These are phyloP conservation scores for Porcisia hertigi DNA, from an alignment of 208 protist genomes.

Conservation along the genomic window DNA sequence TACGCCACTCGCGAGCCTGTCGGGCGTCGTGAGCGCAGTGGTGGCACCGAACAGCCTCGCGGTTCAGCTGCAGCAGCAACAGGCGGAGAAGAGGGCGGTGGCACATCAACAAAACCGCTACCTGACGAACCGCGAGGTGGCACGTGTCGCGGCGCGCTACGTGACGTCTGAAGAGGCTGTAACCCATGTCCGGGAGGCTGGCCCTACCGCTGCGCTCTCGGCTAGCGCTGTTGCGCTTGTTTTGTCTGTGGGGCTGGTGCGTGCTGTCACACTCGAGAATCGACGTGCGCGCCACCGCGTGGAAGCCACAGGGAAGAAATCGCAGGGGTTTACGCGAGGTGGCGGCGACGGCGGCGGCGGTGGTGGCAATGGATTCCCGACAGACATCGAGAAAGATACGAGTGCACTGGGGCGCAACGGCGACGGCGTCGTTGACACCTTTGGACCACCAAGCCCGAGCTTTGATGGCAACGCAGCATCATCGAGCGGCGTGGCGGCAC, in stretches of 20 bases:
- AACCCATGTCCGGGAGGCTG: slow-evolving; percentile 10
- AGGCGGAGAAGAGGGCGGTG: slow-evolving; percentile 11
- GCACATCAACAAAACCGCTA: slow-evolving; percentile 27
- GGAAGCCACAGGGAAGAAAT: background rate
- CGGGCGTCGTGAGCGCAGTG: slow-evolving; percentile 19
- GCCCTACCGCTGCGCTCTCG: slow-evolving; percentile 11
- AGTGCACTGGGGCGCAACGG: background rate
- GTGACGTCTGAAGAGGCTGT: slow-evolving; percentile 17
- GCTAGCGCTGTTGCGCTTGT: slow-evolving; percentile 14
- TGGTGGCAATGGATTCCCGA: slow-evolving; percentile 10
- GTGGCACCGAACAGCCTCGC: slow-evolving; percentile 24
- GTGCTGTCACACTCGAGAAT: slow-evolving; percentile 21
- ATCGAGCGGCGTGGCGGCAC: background rate
- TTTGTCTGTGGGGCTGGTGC: slow-evolving; percentile 27
- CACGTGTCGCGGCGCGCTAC: slow-evolving; percentile 14
- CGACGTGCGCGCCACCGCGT: slow-evolving; percentile 14
- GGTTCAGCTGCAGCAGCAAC: slow-evolving; percentile 25
- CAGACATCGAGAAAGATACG: background rate
- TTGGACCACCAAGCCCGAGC: background rate
- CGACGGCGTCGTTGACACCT: background rate
- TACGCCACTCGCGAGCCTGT: slow-evolving; percentile 19
- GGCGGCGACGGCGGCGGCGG: background rate
- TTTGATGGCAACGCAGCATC: background rate
- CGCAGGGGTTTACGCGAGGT: background rate
- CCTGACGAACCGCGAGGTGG: slow-evolving; percentile 19